Base-by-base conservation (phyloP, 2,329 filamentous ascomycete genomes). In the Pleurostoma richardsiae region DNA sequence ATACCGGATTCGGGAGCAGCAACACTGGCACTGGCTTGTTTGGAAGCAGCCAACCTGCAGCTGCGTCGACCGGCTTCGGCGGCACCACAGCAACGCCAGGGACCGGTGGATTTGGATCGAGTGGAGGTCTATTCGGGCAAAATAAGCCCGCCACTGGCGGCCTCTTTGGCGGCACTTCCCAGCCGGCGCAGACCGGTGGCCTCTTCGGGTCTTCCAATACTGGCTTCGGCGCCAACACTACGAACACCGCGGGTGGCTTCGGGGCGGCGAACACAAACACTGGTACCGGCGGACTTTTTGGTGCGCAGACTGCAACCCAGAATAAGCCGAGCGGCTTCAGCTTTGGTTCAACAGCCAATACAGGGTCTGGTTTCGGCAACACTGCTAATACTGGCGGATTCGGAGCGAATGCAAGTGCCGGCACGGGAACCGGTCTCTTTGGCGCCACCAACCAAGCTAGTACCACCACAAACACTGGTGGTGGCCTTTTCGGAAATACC, bases 401-500 rank as follows among this genome's bases (percentile, higher is more conserved):
- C 38, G 60, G 65, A 28, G 50, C 64, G 6, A 74, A 72, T 51
- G 46, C 48, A 29, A 71, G 70, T 19, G 10, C 39, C 39, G 59
- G 53, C n/a, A 52, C 53, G 44, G 38, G 31, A 47, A 58, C 69
- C 42, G 65, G 68, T n/a, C 69, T 70, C 19, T 78, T 79, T 43
- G 73, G 72, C 58, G 33, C 8, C n/a, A 36, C 8, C 33, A 36
- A 36, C n/a, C 33, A 36, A n/a, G 8, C 8, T 8, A 52, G 69
- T 44, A 65, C 63, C 39, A 57, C 61, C 30, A 45, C 52, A 8
- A 58, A 57, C 10, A 58, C 62, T 30, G 65, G 63, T 31, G 56
- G 61, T 33, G 68, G 70, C 10, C 58, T 76, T 27, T 77, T 79
- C 51, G 76, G 74, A 26, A 55, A 56, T n/a, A 54, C 46, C 10